Evolutionary conservation across 2,329 filamentous ascomycete species (phyloP).

Genomic region (Exophiala xenobiotica): DNA sequence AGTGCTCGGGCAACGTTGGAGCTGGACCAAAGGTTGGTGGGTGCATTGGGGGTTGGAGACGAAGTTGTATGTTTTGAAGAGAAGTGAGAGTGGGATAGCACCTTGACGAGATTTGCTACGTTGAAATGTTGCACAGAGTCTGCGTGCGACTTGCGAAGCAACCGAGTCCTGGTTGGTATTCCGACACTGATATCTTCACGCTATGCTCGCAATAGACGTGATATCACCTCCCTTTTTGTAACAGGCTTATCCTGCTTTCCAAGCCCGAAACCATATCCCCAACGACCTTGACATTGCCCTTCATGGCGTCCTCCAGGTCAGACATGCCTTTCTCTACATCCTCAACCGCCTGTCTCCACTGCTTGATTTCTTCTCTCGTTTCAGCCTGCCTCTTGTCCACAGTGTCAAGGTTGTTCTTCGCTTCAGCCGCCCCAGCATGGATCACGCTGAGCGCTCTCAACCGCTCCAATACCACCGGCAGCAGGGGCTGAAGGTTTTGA

Average conservation of each 20-base stretch:
- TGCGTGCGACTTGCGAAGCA: too few species aligned
- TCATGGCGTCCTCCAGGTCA: constrained; percentile 68
- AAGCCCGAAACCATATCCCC: constrained; percentile 86
- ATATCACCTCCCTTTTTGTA: neutral
- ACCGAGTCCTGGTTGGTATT: too few species aligned
- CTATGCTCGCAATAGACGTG: too few species aligned
- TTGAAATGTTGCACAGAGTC: too few species aligned
- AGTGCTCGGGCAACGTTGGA: constrained; percentile 28
- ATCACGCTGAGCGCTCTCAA: constrained; percentile 79
- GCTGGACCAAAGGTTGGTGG: constrained; percentile 54
- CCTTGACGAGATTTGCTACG: constrained; percentile 1
- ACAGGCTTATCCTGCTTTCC: constrained; percentile 64
- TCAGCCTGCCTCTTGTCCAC: constrained; percentile 78
- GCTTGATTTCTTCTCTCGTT: constrained; percentile 77
- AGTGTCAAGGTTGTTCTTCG: constrained; percentile 71
- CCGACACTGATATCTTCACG: too few species aligned
- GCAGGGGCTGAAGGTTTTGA: constrained; percentile 76
- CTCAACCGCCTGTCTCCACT: constrained; percentile 78
- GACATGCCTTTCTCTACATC: constrained; percentile 74
- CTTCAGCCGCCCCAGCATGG: constrained; percentile 81
- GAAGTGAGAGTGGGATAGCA: constrained; percentile 21
- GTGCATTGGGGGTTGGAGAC: constrained; percentile 54
- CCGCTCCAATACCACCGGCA: constrained; percentile 82
- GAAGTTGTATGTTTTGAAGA: constrained; percentile 52
- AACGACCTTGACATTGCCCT: constrained; percentile 78